Evolutionary conservation across 2,329 filamentous ascomycete species (phyloP).

Genomic region (Fusarium phyllophilum): DNA sequence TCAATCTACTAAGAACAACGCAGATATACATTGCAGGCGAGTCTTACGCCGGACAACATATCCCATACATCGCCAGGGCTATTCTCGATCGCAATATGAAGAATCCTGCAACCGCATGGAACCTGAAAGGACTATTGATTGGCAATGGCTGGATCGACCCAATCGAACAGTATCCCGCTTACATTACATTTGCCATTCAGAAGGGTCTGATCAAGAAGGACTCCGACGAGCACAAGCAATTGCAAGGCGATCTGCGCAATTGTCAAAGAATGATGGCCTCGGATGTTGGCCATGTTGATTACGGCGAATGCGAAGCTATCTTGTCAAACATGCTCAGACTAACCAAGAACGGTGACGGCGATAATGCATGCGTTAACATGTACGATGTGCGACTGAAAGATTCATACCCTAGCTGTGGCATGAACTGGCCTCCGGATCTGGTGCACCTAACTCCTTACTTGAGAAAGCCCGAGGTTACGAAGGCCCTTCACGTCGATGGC

Average conservation of each 20-base stretch:
- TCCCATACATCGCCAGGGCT: conserved; percentile 93
- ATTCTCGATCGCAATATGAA: conserved; percentile 88
- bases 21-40: conserved; percentile 95
- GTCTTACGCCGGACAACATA: conserved; percentile 96
- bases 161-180: conserved; percentile 87
- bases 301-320: conserved; percentile 77
- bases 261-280: conserved; percentile 72
- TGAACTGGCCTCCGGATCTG: conserved; percentile 97
- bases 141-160: conserved; percentile 99
- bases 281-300: conserved; percentile 67
- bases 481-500: conserved; percentile 82
- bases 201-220: conserved; percentile 76
- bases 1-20: conserved; percentile 29
- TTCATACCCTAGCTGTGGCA: conserved; percentile 84
- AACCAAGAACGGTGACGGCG: conserved; percentile 66
- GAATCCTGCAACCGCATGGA: conserved; percentile 68
- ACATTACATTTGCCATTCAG: conserved; percentile 83
- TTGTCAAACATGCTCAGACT: conserved; percentile 76
- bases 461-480: conserved; percentile 78
- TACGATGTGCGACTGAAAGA: conserved; percentile 93
- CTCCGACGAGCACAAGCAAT: conserved; percentile 68
- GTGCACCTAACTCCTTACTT: conserved; percentile 82
- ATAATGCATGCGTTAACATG: conserved; percentile 85
- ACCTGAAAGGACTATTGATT: conserved; percentile 85
- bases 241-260: conserved; percentile 75